A percentile compares a stretch with the other conserved stretches of the same genome.
Evolutionary conservation across 2,329 filamentous ascomycete species (phyloP).

Genomic region (Colletotrichum abscissum): DNA sequence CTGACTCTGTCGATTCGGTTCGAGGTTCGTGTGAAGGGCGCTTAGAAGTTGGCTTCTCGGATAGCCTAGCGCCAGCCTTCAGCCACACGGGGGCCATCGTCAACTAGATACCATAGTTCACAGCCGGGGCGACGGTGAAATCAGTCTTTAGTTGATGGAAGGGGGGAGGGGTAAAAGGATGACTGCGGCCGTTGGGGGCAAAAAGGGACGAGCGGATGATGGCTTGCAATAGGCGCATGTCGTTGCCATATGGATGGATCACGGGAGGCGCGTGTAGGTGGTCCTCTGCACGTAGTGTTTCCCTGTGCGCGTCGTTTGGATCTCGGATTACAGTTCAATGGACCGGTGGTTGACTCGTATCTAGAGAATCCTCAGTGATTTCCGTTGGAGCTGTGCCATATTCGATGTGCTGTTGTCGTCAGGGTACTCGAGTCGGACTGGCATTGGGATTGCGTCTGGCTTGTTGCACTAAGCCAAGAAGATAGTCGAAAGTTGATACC

Average conservation of each 20-base stretch:
- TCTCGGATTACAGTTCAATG: background rate
- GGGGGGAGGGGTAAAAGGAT: background rate
- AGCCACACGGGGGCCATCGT: slow-evolving; percentile 18
- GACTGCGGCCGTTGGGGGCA: background rate
- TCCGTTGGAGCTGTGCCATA: background rate
- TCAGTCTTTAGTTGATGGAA: background rate
- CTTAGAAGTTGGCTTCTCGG: slow-evolving; percentile 10
- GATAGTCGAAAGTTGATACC: background rate
- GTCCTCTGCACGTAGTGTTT: background rate
- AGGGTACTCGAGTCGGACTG: background rate
- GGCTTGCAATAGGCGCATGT: slow-evolving; percentile 16
- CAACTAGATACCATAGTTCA: background rate
- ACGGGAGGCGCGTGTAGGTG: background rate
- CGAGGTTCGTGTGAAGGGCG: slow-evolving; percentile 18
- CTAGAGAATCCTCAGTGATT: background rate
- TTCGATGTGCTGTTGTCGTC: background rate
- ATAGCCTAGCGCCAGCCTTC: slow-evolving; percentile 19
- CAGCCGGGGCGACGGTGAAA: slow-evolving; percentile 1
- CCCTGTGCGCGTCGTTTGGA: background rate
- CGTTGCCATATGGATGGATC: slow-evolving; percentile 1
- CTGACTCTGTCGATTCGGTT: slow-evolving; percentile 20
- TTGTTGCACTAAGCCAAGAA: background rate
- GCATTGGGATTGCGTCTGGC: background rate
- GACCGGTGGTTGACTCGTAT: background rate
- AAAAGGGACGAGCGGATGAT: background rate